A percentile compares a stretch with the other conserved stretches of the same genome.
Conservation (phyloP, 257 asterid species). For the Asclepias syriaca region DNA sequence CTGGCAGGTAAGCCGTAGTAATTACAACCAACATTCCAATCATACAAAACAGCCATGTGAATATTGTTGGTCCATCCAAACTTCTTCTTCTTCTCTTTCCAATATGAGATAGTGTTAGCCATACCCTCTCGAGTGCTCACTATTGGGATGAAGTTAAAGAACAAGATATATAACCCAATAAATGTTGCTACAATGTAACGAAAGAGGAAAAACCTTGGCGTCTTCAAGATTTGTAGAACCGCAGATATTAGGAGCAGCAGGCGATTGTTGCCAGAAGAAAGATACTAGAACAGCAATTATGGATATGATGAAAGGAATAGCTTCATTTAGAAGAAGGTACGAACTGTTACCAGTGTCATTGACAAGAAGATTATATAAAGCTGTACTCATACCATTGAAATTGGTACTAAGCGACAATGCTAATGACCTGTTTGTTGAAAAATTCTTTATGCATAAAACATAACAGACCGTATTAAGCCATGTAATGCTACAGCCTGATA, state of each 20-base stretch:
- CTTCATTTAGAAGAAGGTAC: slow-evolving; percentile 56
- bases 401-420: slow-evolving; percentile 53
- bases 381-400: too few species aligned
- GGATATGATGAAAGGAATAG: slow-evolving; percentile 40
- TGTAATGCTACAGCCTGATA: slow-evolving; percentile 61
- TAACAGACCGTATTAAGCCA: slow-evolving; percentile 71
- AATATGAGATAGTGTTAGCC: slow-evolving; percentile 70
- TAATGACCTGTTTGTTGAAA: slow-evolving; percentile 38
- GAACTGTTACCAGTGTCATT: slow-evolving; percentile 34
- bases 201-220: slow-evolving; percentile 27
- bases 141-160: slow-evolving; percentile 28
- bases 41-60: slow-evolving; percentile 44
- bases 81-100: slow-evolving; percentile 67
- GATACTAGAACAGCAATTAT: slow-evolving; percentile 24
- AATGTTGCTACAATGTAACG: slow-evolving; percentile 34
- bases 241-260: slow-evolving; percentile 19
- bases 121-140: slow-evolving; percentile 73
- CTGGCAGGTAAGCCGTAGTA: slow-evolving; percentile 76
- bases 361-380: slow-evolving; percentile 50
- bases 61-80: slow-evolving; percentile 72
- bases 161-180: slow-evolving; percentile 53
- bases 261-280: slow-evolving; percentile 21
- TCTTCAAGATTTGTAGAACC: slow-evolving; percentile 17
- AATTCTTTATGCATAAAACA: slow-evolving; percentile 53
- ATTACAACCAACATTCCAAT: slow-evolving; percentile 58